phyloP scores from a whole-genome alignment of 257 asterid species.

The Solanum virginianum region DNA sequence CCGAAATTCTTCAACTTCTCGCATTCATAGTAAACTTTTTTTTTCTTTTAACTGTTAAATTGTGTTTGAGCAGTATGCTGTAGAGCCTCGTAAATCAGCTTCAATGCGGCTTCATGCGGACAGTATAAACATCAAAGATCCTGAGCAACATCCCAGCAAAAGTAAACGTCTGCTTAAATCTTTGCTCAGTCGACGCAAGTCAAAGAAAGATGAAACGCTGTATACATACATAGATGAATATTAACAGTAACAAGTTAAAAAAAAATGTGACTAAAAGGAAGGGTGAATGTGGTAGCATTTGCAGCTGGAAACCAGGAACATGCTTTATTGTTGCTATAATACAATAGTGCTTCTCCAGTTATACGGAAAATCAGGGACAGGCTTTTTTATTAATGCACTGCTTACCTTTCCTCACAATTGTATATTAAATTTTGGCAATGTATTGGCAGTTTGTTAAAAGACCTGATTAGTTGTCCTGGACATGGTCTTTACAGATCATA shows the following conservation, averaged over 20 bases:
- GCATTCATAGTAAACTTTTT: neutral
- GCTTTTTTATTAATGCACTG: neutral
- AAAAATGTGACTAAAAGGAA: neutral
- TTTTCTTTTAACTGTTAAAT: neutral
- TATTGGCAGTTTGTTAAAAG: neutral
- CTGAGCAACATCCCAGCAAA: constrained; percentile 54
- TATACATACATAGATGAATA: constrained; percentile 90
- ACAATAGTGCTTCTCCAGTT: neutral
- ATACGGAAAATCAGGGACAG: neutral
- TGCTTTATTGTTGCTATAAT: neutral
- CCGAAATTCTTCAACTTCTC: neutral
- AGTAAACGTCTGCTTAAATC: constrained; percentile 86
- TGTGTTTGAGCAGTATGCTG: constrained; percentile 34
- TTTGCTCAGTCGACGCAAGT: constrained; percentile 76
- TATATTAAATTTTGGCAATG: neutral
- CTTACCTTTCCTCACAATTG: neutral
- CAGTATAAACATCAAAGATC: constrained; percentile 41
- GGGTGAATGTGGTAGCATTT: neutral
- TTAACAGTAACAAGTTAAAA: constrained; percentile 5
- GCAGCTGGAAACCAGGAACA: neutral
- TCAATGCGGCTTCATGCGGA: constrained; percentile 68
- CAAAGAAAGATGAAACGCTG: constrained; percentile 76
- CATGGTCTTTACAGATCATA: neutral
- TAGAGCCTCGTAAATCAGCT: constrained; percentile 71
- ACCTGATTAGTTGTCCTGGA: neutral